Percentiles rank a stretch among this genome's conserved stretches.
phyloP scores from a whole-genome alignment of 2,329 filamentous ascomycete species.

The Ceratocystis albifundus region DNA sequence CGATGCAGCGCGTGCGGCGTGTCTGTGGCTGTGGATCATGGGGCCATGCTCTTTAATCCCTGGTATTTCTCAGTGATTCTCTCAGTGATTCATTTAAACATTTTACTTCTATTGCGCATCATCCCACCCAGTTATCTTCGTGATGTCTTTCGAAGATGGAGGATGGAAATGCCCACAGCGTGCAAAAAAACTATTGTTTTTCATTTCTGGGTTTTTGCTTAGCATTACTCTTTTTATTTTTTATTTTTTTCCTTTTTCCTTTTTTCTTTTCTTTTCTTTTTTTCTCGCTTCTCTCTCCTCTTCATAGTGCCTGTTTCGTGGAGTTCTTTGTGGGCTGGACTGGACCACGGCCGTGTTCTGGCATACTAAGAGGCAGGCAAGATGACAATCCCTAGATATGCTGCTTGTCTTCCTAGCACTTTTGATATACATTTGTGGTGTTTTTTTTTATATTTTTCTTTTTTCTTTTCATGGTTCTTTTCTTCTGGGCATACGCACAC shows the following conservation, averaged over 20 bases:
- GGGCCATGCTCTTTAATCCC: background rate
- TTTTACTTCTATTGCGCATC: constrained; percentile 10
- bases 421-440: background rate
- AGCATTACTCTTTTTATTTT: background rate
- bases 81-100: background rate
- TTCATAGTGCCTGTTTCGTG: too few relatives aligned
- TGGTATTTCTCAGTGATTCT: background rate
- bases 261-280: too few relatives aligned
- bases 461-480: background rate
- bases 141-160: constrained; percentile 11
- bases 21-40: background rate
- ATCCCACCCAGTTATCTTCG: background rate
- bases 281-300: background rate
- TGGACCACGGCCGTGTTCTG: too few relatives aligned
- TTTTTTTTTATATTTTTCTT: too few relatives aligned
- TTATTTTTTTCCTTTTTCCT: too few relatives aligned
- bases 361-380: too few relatives aligned
- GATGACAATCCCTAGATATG: too few relatives aligned
- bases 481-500: background rate
- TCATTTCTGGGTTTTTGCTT: background rate
- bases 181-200: background rate
- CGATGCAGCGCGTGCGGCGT: background rate
- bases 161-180: background rate
- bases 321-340: too few relatives aligned
- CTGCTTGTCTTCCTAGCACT: too few relatives aligned